These are phyloP conservation scores for Lasiosphaeria ovina DNA, from an alignment of 495 filamentous ascomycete genomes.

Conservation along the genomic window DNA sequence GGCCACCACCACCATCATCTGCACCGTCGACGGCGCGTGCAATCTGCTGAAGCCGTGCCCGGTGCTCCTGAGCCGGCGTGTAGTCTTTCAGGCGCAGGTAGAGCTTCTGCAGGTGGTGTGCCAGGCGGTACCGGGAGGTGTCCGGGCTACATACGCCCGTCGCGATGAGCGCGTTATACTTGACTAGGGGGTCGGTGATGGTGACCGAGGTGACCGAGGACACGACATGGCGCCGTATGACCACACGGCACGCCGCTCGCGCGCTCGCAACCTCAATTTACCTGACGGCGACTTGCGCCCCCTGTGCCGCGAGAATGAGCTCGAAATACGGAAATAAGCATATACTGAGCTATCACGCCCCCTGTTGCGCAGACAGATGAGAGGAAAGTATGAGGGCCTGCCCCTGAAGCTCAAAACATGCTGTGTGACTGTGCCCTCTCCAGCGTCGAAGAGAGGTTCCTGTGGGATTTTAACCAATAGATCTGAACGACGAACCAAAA, in stretches of 20 bases:
- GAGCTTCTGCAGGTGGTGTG: conserved; percentile 66
- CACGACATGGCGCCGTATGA: conserved; percentile 36
- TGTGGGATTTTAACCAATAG: too few species aligned
- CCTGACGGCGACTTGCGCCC: too few species aligned
- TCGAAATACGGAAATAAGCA: too few species aligned
- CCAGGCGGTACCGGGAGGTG: conserved; percentile 63
- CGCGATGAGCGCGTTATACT: conserved; percentile 62
- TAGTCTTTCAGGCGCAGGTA: conserved; percentile 68
- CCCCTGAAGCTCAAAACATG: too few species aligned
- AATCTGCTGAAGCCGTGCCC: conserved; percentile 51
- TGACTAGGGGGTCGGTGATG: conserved; percentile 70
- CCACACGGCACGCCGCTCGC: neutral
- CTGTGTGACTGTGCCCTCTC: too few species aligned
- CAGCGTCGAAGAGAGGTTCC: too few species aligned
- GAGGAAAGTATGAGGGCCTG: too few species aligned
- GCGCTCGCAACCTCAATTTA: too few species aligned
- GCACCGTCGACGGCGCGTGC: conserved; percentile 39
- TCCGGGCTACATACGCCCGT: conserved; percentile 60
- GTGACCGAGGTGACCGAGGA: conserved; percentile 51
- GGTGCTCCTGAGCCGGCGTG: conserved; percentile 61
- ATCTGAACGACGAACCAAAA: too few species aligned
- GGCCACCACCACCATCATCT: conserved; percentile 10
- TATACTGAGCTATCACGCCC: too few species aligned
- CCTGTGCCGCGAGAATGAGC: neutral
- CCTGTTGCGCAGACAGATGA: too few species aligned